phyloP scores from a whole-genome alignment of 352 stramenopile species.

The Pythium aquatile region DNA sequence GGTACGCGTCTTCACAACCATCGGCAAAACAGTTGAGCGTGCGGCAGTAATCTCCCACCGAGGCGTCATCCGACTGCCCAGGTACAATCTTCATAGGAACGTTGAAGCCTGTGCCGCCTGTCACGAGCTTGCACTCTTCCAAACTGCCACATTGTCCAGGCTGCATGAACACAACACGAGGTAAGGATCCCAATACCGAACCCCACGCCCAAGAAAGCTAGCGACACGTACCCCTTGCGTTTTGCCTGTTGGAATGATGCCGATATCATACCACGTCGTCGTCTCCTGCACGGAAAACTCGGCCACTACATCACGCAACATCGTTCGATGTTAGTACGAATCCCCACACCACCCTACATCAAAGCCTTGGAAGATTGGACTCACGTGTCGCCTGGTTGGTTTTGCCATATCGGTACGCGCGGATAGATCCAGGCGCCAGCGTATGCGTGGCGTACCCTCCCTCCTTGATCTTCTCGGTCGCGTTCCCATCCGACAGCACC shows the following conservation, averaged over 20 bases:
- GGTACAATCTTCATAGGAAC: constrained; percentile 58
- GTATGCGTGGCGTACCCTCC: constrained; percentile 20
- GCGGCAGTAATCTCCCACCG: constrained; percentile 28
- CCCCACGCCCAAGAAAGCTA: too few species aligned
- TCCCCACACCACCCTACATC: too few species aligned
- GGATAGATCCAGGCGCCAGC: constrained; percentile 20
- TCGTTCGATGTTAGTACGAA: too few species aligned
- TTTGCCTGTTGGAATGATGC: constrained; percentile 25
- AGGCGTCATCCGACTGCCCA: background rate
- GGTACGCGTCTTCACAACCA: constrained; percentile 59
- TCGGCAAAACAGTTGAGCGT: constrained; percentile 48
- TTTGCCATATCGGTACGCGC: constrained; percentile 21
- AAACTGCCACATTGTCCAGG: constrained; percentile 47
- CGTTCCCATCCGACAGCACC: constrained; percentile 34
- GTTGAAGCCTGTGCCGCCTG: constrained; percentile 59
- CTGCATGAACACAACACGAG: constrained; percentile 16
- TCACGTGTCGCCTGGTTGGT: constrained; percentile 27
- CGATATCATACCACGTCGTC: constrained; percentile 28
- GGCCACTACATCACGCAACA: constrained; percentile 15
- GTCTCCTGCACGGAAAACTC: constrained; percentile 26
- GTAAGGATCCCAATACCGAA: too few species aligned
- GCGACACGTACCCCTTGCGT: constrained; percentile 15
- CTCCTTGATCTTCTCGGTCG: constrained; percentile 25
- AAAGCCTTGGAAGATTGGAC: background rate
- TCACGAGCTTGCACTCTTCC: constrained; percentile 48